Conservation (phyloP, 352 stramenopile genomes). For the Phytophthora multivora region DNA sequence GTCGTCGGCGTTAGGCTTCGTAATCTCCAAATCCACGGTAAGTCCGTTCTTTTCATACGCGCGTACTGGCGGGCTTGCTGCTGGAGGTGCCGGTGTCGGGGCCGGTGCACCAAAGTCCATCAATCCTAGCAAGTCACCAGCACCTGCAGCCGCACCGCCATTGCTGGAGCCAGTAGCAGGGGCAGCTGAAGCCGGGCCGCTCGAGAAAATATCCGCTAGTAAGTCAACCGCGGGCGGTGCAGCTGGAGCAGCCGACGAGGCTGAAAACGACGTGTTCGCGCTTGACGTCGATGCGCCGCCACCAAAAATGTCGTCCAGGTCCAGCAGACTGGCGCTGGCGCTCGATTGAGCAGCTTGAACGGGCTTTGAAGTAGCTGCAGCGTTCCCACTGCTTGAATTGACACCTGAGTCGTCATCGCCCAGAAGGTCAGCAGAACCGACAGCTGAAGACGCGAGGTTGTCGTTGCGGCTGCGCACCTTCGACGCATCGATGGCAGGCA, state of each 20-base stretch:
- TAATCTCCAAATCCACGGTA: constrained; percentile 89
- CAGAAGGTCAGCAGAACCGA: constrained; percentile 80
- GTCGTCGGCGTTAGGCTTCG: constrained; percentile 94
- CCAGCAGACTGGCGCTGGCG: constrained; percentile 84
- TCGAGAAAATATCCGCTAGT: constrained; percentile 95
- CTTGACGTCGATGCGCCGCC: constrained; percentile 45
- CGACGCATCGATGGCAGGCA: constrained; percentile 94
- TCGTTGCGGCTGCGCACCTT: constrained; percentile 78
- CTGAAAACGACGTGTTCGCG: constrained; percentile 17
- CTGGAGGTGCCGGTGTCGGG: constrained; percentile 26
- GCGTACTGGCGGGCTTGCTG: constrained; percentile 67
- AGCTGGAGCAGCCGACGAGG: constrained; percentile 29
- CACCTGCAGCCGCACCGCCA: constrained; percentile 18
- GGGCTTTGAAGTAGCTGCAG: constrained; percentile 21
- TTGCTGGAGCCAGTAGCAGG: constrained; percentile 31
- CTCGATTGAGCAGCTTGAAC: constrained; percentile 29
- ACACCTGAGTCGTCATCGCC: constrained; percentile 47
- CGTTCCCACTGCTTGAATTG: constrained; percentile 15
- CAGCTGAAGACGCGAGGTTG: constrained; percentile 39
- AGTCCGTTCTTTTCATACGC: constrained; percentile 97
- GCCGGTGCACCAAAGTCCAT: constrained; percentile 73
- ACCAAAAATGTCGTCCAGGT: constrained; percentile 97
- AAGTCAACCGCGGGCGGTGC: constrained; percentile 83
- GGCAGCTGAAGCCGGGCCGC: constrained; percentile 33
- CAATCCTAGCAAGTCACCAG: constrained; percentile 66